Conservation (phyloP, 805 yeast species). For the Cyberlindnera saturnus region DNA sequence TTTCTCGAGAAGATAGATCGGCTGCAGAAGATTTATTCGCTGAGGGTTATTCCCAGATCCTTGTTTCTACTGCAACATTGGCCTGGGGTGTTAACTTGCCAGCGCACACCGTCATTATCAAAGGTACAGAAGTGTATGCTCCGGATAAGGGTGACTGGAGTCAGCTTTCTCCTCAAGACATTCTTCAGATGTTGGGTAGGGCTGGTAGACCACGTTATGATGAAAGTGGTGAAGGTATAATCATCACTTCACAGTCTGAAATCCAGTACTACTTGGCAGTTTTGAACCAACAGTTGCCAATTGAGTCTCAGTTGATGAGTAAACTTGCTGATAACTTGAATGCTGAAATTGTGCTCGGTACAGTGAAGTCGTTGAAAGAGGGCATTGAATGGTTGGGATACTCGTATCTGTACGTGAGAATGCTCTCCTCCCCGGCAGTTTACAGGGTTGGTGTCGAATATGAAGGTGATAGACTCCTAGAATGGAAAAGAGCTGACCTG, state of each 20-base stretch:
- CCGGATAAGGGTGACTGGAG: slow-evolving; percentile 89
- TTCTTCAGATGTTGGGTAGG: slow-evolving; percentile 94
- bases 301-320: slow-evolving; percentile 79
- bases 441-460: slow-evolving; percentile 73
- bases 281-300: slow-evolving; percentile 86
- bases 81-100: slow-evolving; percentile 98
- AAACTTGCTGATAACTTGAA: slow-evolving; percentile 69
- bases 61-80: slow-evolving; percentile 87
- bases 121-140: slow-evolving; percentile 90
- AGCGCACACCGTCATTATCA: slow-evolving; percentile 88
- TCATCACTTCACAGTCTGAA: slow-evolving; percentile 81
- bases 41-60: slow-evolving; percentile 75
- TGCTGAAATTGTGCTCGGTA: slow-evolving; percentile 81
- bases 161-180: slow-evolving; percentile 90
- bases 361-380: slow-evolving; percentile 51
- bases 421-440: slow-evolving; percentile 63
- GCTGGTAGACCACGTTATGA: slow-evolving; percentile 97
- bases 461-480: slow-evolving; percentile 42
- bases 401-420: slow-evolving; percentile 74
- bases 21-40: slow-evolving; percentile 83
- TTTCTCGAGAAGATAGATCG: slow-evolving; percentile 64
- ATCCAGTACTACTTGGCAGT: slow-evolving; percentile 85
- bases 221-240: slow-evolving; percentile 87
- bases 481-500: slow-evolving; percentile 56
- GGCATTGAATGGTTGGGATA: slow-evolving; percentile 78